Percentiles rank a stretch among this genome's conserved stretches.
Conservation (phyloP, 805 yeast species). For the Ogataea ganodermae region DNA sequence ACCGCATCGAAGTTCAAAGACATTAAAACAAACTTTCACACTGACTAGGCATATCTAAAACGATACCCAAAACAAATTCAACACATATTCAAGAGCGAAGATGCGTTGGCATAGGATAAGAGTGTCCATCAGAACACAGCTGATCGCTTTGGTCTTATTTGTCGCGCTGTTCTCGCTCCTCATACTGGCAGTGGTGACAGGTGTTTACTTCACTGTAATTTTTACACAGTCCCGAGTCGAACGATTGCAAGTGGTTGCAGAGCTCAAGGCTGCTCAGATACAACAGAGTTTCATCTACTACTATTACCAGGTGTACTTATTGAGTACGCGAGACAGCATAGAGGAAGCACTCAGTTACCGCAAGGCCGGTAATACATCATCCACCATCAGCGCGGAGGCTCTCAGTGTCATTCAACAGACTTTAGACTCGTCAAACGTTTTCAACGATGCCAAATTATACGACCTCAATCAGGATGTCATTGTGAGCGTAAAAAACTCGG, state of each 20-base stretch:
- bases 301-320: conserved; percentile 68
- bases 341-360: conserved; percentile 61
- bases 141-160: conserved; percentile 66
- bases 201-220: conserved; percentile 68
- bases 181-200: conserved; percentile 74
- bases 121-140: conserved; percentile 73
- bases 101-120: conserved; percentile 37
- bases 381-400: conserved; percentile 48
- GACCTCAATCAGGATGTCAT: conserved; percentile 57
- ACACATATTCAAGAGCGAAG: not conserved
- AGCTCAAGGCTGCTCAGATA: conserved; percentile 77
- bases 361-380: conserved; percentile 71
- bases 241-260: conserved; percentile 74
- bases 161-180: conserved; percentile 66
- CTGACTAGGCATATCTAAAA: not conserved
- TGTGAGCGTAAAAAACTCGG: conserved; percentile 41
- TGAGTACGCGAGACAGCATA: conserved; percentile 61
- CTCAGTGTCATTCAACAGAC: conserved; percentile 57
- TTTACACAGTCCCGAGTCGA: conserved; percentile 66
- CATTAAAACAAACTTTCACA: not conserved
- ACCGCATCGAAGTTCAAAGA: not conserved
- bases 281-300: conserved; percentile 63
- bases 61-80: not conserved
- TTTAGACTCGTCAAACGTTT: conserved; percentile 60
- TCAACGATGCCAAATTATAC: conserved; percentile 67